These are phyloP conservation scores for Diaporthe citri DNA, from an alignment of 2,329 filamentous ascomycete species.

Conservation along the genomic window DNA sequence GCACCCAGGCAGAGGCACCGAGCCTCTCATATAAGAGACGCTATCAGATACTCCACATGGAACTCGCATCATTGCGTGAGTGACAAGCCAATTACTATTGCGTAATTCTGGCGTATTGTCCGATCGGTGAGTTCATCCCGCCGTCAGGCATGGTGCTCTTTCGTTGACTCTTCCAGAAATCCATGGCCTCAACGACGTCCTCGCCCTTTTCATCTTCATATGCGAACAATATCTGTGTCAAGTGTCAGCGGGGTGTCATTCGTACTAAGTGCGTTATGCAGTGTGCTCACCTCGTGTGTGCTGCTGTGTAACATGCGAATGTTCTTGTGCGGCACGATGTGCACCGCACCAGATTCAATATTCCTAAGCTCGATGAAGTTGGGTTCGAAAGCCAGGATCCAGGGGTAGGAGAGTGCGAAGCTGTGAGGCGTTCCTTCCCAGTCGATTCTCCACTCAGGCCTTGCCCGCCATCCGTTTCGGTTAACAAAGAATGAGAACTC, in stretches of 20 bases:
- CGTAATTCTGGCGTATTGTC: slow-evolving; percentile 37
- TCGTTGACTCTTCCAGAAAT: slow-evolving; percentile 86
- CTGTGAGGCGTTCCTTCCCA: slow-evolving; percentile 95
- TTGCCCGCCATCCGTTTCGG: slow-evolving; percentile 95
- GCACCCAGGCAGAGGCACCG: background rate
- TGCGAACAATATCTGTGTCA: slow-evolving; percentile 87
- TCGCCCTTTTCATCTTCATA: slow-evolving; percentile 96
- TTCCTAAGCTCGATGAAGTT: slow-evolving; percentile 98
- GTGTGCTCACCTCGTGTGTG: slow-evolving; percentile 84
- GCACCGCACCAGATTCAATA: slow-evolving; percentile 93
- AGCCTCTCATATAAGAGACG: background rate
- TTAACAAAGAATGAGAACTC: slow-evolving; percentile 99
- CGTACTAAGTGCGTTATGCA: background rate
- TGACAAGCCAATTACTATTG: slow-evolving; percentile 33
- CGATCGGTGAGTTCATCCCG: slow-evolving; percentile 34
- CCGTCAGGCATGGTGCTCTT: slow-evolving; percentile 55
- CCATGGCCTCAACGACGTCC: slow-evolving; percentile 92
- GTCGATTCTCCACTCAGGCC: slow-evolving; percentile 96
- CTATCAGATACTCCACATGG: background rate
- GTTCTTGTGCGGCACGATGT: slow-evolving; percentile 96
- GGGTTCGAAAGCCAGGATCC: slow-evolving; percentile 96
- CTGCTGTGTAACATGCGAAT: slow-evolving; percentile 98
- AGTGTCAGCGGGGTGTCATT: slow-evolving; percentile 44
- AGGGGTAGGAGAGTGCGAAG: slow-evolving; percentile 96
- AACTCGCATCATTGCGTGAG: background rate